Percentiles rank a stretch among this genome's conserved stretches.
These are phyloP conservation scores for Limnomonas spitsbergensis DNA, from an alignment of 139 green algal species.

Conservation along the genomic window DNA sequence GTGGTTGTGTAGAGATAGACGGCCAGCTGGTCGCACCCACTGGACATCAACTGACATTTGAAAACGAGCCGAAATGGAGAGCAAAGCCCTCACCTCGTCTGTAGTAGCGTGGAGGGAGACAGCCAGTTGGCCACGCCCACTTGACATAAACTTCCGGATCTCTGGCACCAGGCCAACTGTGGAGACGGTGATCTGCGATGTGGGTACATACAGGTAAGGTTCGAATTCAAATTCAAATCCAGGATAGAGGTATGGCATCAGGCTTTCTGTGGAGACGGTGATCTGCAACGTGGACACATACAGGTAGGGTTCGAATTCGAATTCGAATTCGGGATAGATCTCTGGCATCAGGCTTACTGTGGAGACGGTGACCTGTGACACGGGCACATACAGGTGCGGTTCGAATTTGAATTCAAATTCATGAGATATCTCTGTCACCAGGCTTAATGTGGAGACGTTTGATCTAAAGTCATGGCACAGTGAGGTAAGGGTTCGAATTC, in stretches of 20 bases:
- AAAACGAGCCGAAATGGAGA: too few relatives aligned
- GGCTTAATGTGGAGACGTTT: slow-evolving; percentile 85
- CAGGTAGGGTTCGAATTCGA: slow-evolving; percentile 17
- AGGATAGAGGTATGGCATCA: slow-evolving; percentile 83
- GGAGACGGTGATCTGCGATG: slow-evolving; percentile 71
- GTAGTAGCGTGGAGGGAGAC: slow-evolving; percentile 48
- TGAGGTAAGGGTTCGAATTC: slow-evolving; percentile 13
- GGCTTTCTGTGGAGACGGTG: slow-evolving; percentile 84
- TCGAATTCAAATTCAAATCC: too few relatives aligned
- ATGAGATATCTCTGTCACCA: slow-evolving; percentile 83
- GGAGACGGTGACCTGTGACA: slow-evolving; percentile 70
- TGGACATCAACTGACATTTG: too few relatives aligned
- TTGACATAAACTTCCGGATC: slow-evolving; percentile 59
- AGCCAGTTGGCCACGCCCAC: slow-evolving; percentile 62
- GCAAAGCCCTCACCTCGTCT: slow-evolving; percentile 13
- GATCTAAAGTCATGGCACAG: slow-evolving; percentile 33
- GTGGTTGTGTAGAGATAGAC: too few relatives aligned
- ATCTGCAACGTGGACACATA: slow-evolving; percentile 33
- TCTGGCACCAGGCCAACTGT: slow-evolving; percentile 84
- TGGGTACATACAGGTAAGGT: slow-evolving; percentile 9
- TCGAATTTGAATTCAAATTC: too few relatives aligned
- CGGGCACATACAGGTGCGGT: neutral
- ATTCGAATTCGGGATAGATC: too few relatives aligned
- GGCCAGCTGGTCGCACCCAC: too few relatives aligned
- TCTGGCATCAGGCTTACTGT: slow-evolving; percentile 83